These are phyloP conservation scores for Hypoxylon fragiforme DNA, from an alignment of 495 filamentous ascomycete genomes.

Conservation along the genomic window DNA sequence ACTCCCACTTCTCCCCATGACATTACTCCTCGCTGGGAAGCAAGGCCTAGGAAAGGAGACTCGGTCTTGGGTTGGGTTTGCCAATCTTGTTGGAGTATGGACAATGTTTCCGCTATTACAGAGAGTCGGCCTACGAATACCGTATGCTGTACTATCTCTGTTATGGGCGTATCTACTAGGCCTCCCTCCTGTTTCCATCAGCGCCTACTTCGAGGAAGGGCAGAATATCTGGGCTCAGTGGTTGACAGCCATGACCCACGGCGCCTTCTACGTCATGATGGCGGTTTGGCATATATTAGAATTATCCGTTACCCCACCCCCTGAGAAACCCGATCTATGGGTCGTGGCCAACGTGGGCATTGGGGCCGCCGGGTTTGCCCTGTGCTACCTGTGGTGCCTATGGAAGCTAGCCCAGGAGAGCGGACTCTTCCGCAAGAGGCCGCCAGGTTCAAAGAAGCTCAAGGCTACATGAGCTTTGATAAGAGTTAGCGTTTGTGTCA, in stretches of 20 bases:
- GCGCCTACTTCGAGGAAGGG: slow-evolving; percentile 61
- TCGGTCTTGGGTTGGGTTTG: slow-evolving; percentile 89
- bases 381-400: slow-evolving; percentile 90
- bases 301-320: slow-evolving; percentile 64
- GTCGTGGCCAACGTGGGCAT: slow-evolving; percentile 85
- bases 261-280: slow-evolving; percentile 75
- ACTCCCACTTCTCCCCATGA: slow-evolving; percentile 89
- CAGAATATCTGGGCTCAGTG: slow-evolving; percentile 51
- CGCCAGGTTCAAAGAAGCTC: slow-evolving; percentile 43
- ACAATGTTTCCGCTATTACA: slow-evolving; percentile 90
- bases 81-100: slow-evolving; percentile 89
- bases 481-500: background rate
- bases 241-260: slow-evolving; percentile 68
- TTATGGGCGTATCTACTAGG: slow-evolving; percentile 92
- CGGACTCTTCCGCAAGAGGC: slow-evolving; percentile 39
- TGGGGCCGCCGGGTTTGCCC: slow-evolving; percentile 78
- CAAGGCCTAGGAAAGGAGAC: slow-evolving; percentile 73
- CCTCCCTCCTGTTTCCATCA: slow-evolving; percentile 73
- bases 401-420: slow-evolving; percentile 70
- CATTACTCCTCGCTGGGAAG: slow-evolving; percentile 74
- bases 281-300: slow-evolving; percentile 78
- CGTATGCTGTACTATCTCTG: slow-evolving; percentile 79
- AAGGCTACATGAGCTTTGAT: slow-evolving; percentile 41
- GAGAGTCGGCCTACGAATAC: slow-evolving; percentile 79
- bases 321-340: slow-evolving; percentile 87